Base-by-base conservation (phyloP, 2,329 filamentous ascomycete species). In the Ceratocystiopsis sp. region DNA sequence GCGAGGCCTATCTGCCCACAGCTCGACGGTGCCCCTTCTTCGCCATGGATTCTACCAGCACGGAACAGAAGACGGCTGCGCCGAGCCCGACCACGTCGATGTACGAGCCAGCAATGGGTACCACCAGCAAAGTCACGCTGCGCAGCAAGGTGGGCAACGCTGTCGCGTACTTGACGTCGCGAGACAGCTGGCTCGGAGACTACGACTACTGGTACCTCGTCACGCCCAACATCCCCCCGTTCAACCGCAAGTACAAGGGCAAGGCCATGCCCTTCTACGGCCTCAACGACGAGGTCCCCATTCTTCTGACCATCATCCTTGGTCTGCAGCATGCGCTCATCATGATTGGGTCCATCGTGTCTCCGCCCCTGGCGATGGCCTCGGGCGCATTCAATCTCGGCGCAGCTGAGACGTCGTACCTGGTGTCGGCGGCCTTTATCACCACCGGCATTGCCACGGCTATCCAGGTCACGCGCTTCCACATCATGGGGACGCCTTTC, bases 251-350 rank as follows among this genome's bases (percentile, higher is more conserved):
- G 51, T 57, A 60, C 50, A 58, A 61, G 46, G 56, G 60, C 45
- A 51, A 61, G 38, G 55, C 58, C n/a, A 71, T 75, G 3, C 79
- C 79, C 0, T 83, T 83, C 59, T 83, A 82, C 52, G 78, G 76
- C 8, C 68, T 83, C 3, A 64, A 83, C 48, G 78, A 80, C 52
- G 63, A 64, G n/a, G 77, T 84, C 58, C 78, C 79, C 0, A 65
- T 83, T 2, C 54, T 83, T 1, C 63, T 84, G 18, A 78, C 75
- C 13, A 56, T 82, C 9, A 63, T 84, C 18, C 64, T 83, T 18
- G 79, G 79, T 4, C 69, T 83, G 35, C 79, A 84, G 54, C 79
- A 83, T 60, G 70, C 78, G 9, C 63, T 83, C 32, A 70, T 74
- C 36, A 83, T 83, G 78, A 58, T 75, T 49, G 71, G 69, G 21